Conservation (phyloP, 768 basidiomycete species). For the Leccinum variicolor region DNA sequence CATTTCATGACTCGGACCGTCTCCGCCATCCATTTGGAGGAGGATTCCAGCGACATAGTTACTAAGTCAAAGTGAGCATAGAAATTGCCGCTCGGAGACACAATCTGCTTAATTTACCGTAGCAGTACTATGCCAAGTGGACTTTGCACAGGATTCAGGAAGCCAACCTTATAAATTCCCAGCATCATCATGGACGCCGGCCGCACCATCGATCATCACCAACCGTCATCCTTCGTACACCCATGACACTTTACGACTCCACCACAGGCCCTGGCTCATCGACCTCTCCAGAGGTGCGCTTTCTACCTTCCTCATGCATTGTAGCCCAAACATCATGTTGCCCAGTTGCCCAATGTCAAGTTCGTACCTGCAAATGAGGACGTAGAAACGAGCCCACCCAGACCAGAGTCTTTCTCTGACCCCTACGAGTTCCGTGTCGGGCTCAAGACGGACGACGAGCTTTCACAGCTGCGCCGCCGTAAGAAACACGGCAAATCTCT, state of each 20-base stretch:
- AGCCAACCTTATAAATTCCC: no score
- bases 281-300: constrained; percentile 7
- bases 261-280: constrained; percentile 13
- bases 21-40: no score
- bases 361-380: background rate
- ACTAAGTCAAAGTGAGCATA: no score
- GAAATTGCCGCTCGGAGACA: no score
- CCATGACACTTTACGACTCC: constrained; percentile 10
- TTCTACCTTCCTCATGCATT: background rate
- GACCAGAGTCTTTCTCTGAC: constrained; percentile 42
- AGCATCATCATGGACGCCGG: no score
- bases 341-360: constrained; percentile 2
- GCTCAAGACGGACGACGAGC: constrained; percentile 58
- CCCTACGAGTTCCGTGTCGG: constrained; percentile 66
- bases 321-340: background rate
- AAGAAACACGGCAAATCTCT: constrained; percentile 59
- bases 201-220: no score
- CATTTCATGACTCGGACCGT: no score
- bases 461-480: constrained; percentile 54
- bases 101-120: no score
- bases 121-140: no score
- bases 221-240: background rate
- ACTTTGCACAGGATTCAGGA: no score
- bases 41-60: no score
- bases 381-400: constrained; percentile 40